Conservation (phyloP, 345 rosid genomes). For the Garcia nutans region DNA sequence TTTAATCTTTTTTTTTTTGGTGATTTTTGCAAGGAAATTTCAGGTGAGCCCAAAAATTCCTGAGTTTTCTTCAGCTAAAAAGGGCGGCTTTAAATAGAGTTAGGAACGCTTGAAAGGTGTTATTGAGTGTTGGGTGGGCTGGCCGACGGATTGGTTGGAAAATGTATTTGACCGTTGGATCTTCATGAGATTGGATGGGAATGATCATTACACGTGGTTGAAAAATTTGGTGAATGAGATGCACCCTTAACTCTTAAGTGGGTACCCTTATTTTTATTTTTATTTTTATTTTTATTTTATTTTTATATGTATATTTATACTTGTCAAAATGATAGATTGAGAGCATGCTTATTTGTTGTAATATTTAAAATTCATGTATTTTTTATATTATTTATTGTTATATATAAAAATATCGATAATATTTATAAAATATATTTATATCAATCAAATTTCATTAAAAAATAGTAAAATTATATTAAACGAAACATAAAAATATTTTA, state of each 20-base stretch:
- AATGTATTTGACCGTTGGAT: constrained; percentile 32
- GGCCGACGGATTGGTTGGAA: constrained; percentile 46
- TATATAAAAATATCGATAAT: too few species aligned
- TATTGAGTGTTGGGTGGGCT: constrained; percentile 25
- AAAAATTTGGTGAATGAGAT: not conserved
- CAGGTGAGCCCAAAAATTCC: constrained; percentile 26
- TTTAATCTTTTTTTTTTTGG: too few species aligned
- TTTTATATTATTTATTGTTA: too few species aligned
- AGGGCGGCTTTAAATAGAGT: constrained; percentile 33
- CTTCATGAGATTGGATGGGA: not conserved
- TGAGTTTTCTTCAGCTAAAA: constrained; percentile 3
- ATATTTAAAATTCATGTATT: too few species aligned
- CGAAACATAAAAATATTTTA: too few species aligned
- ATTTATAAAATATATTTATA: too few species aligned
- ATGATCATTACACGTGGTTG: constrained; percentile 19
- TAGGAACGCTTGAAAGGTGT: not conserved
- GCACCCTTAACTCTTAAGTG: not conserved
- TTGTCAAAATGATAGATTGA: too few species aligned
- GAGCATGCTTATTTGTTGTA: too few species aligned
- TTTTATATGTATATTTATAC: too few species aligned
- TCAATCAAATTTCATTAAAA: too few species aligned
- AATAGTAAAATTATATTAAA: too few species aligned
- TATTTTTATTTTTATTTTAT: too few species aligned
- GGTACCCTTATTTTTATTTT: not conserved
- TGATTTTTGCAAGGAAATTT: constrained; percentile 11